Percentiles rank a stretch among this genome's conserved stretches.
Evolutionary conservation across 2,329 filamentous ascomycete genomes (phyloP).

Genomic region (Neobulgaria alba): DNA sequence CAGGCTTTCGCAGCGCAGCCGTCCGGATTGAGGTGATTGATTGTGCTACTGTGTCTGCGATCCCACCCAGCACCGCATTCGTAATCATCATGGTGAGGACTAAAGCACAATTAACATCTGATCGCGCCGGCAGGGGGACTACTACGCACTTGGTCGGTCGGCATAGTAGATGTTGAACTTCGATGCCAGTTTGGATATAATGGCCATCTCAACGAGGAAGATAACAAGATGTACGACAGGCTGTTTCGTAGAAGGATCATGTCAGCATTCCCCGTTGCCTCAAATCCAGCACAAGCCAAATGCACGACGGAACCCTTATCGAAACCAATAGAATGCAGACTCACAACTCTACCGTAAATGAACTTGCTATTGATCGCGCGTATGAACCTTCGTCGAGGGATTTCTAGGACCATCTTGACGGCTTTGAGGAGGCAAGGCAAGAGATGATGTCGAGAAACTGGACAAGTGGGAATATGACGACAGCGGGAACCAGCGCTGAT

Average conservation of each 20-base stretch:
- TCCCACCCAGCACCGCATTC: constrained; percentile 88
- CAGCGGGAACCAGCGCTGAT: neutral
- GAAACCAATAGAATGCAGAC: constrained; percentile 29
- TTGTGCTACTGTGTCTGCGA: constrained; percentile 94
- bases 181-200: constrained; percentile 71
- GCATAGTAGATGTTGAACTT: constrained; percentile 95
- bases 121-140: neutral
- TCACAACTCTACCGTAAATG: constrained; percentile 64
- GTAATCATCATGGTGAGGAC: constrained; percentile 99
- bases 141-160: constrained; percentile 64
- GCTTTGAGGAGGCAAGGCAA: constrained; percentile 4
- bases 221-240: constrained; percentile 79
- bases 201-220: constrained; percentile 80
- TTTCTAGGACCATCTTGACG: constrained; percentile 47
- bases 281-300: constrained; percentile 2
- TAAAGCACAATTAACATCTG: constrained; percentile 28
- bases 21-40: constrained; percentile 76
- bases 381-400: constrained; percentile 50
- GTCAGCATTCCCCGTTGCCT: constrained; percentile 15
- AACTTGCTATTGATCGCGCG: constrained; percentile 63
- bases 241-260: constrained; percentile 39
- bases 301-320: neutral
- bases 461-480: constrained; percentile 3
- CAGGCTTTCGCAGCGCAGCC: constrained; percentile 54
- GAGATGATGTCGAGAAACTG: too few species aligned